These are phyloP conservation scores for Massariosphaeria phaeospora DNA, from an alignment of 495 filamentous ascomycete species.

Conservation along the genomic window DNA sequence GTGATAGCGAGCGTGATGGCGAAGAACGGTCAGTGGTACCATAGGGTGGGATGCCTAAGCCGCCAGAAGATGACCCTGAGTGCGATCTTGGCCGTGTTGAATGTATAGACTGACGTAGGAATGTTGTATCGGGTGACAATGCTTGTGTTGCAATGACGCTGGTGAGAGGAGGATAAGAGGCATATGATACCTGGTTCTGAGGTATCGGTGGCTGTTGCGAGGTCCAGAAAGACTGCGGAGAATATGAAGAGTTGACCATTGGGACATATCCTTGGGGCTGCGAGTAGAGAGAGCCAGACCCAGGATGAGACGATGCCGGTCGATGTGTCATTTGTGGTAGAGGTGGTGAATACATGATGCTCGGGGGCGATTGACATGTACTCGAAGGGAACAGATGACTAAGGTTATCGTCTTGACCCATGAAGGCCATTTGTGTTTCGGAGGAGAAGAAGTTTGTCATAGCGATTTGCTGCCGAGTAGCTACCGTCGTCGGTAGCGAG, in stretches of 20 bases:
- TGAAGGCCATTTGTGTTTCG: constrained; percentile 35
- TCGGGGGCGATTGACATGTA: constrained; percentile 26
- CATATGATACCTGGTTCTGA: constrained; percentile 8
- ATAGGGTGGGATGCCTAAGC: constrained; percentile 14
- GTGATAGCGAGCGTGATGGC: constrained; percentile 32
- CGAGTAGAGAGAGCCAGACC: constrained; percentile 14
- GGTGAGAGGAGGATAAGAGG: constrained; percentile 27
- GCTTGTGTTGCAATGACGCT: constrained; percentile 3
- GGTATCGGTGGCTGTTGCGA: constrained; percentile 10
- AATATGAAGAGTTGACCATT: constrained; percentile 19
- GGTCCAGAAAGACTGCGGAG: constrained; percentile 26
- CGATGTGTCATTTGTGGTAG: constrained; percentile 24
- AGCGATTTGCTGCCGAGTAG: neutral
- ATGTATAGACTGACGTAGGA: no score
- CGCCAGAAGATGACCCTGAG: constrained; percentile 21
- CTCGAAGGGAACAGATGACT: constrained; percentile 31
- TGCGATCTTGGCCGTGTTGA: constrained; percentile 25
- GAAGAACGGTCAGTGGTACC: constrained; percentile 4
- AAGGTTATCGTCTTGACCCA: constrained; percentile 33
- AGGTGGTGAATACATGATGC: constrained; percentile 28
- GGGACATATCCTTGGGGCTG: constrained; percentile 16
- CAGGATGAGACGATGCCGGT: constrained; percentile 5
- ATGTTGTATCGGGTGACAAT: constrained; percentile 9
- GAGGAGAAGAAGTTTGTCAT: constrained; percentile 39
- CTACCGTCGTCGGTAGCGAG: no score